phyloP scores from a whole-genome alignment of 192 early-diverging fungal species.

The Chytriomyces hyalinus region DNA sequence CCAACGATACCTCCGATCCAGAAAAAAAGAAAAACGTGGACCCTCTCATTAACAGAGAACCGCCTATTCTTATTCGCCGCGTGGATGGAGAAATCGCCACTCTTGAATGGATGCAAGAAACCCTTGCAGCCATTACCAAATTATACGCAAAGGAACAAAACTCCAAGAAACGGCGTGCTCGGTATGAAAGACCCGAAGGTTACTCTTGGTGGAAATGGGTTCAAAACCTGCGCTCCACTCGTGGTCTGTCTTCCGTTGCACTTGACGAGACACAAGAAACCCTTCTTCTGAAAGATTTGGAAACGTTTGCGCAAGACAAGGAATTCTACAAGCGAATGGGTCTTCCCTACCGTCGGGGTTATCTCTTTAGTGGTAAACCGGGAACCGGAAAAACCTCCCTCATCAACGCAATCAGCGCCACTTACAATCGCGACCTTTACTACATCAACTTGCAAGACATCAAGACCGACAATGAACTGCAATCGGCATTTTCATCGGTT shows the following conservation, averaged over 20 bases:
- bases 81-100: constrained; percentile 34
- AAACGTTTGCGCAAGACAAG: constrained; percentile 58
- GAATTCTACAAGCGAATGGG: constrained; percentile 67
- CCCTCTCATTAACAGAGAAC: constrained; percentile 39
- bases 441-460: constrained; percentile 55
- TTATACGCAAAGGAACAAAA: constrained; percentile 40
- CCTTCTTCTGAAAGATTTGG: constrained; percentile 54
- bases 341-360: constrained; percentile 65
- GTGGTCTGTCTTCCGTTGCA: constrained; percentile 61
- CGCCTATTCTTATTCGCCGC: constrained; percentile 46
- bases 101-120: constrained; percentile 43
- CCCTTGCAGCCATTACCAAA: constrained; percentile 37
- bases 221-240: constrained; percentile 37
- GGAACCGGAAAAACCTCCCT: constrained; percentile 56
- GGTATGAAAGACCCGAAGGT: constrained; percentile 41
- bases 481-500: constrained; percentile 52
- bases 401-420: constrained; percentile 50
- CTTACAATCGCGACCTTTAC: constrained; percentile 52
- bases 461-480: constrained; percentile 45
- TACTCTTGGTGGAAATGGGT: constrained; percentile 41
- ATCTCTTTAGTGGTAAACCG: constrained; percentile 50
- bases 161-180: constrained; percentile 32
- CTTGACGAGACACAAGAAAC: constrained; percentile 56
- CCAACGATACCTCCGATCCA: constrained; percentile 19
- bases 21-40: constrained; percentile 32